Evolutionary conservation across 805 yeast genomes (phyloP), one percentile per base, ranked within the genome.

Genomic region (Cyberlindnera euphorbiiphila): DNA sequence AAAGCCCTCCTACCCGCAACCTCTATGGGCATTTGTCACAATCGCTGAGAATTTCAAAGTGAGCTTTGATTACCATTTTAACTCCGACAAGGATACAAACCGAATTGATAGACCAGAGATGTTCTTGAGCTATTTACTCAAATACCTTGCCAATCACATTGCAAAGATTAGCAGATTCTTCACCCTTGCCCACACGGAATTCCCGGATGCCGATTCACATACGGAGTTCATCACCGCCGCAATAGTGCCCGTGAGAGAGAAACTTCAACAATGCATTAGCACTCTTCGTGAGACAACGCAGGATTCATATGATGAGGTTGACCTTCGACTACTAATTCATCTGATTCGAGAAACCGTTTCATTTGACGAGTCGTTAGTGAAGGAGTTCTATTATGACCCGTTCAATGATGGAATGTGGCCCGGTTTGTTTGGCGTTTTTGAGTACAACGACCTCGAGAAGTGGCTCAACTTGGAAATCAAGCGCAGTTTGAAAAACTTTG

Each of bases 11-110:
- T 47, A 70, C 43, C 76, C 75, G 1, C 55, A 59, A 2, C 48
- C 71, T 0, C 62, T 74, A 63, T 74, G 80, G 78, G 78, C 74
- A 1, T 57, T 75, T 15, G 69, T 68, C 24, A 48, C 64, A 0
- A 51, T 76, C 8, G 56, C 78, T 1, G 58, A 65, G 19, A 74
- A 74, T 25, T 66, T 76, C 43, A 53, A 59, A 12, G 51, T 65
- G 6, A 64, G 81, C 34, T 78, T 77, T 51, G 63, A 71, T 26
- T 78, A 68, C 54, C 83, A 77, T 51, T 77, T 77, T 57, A 66
- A 68, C 38, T 54, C 61, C 5, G 53, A 60, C 26, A 64, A 54
- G 37, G 71, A 67, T 4, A 70, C 75, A 3, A 71, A 63, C 51
- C 65, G 67, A 41, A 57, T 68, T 37, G 70, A 66, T 27, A 68